A percentile compares a stretch with the other conserved stretches of the same genome.
phyloP scores from a whole-genome alignment of 169 alveolate genomes.

The Ichthyophthirius multifiliis region DNA sequence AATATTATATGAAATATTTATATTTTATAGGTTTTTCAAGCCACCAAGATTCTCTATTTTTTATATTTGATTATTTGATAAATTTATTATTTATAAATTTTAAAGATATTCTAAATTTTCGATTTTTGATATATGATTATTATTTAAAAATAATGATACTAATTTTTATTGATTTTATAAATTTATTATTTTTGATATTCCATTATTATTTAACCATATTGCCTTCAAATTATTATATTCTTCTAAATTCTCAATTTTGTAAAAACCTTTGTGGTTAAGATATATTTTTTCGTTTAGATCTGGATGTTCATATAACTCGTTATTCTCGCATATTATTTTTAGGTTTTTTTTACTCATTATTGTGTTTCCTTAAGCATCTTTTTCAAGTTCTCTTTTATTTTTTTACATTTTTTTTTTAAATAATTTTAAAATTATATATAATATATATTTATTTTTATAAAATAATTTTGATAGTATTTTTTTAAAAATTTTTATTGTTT shows the following conservation, averaged over 20 bases:
- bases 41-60: constrained; percentile 44
- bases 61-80: constrained; percentile 58
- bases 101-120: constrained; percentile 45
- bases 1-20: constrained; percentile 49
- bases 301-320: constrained; percentile 23
- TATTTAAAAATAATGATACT: constrained; percentile 52
- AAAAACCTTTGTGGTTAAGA: constrained; percentile 55
- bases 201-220: constrained; percentile 62
- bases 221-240: constrained; percentile 50
- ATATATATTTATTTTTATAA: too few relatives aligned
- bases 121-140: constrained; percentile 57
- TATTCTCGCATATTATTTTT: constrained; percentile 24
- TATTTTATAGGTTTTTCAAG: constrained; percentile 49
- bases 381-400: constrained; percentile 5
- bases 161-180: constrained; percentile 41
- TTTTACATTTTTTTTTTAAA: too few relatives aligned
- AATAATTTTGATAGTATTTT: too few relatives aligned
- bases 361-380: constrained; percentile 25
- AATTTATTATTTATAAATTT: constrained; percentile 48
- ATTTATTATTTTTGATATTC: constrained; percentile 49
- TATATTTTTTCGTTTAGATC: constrained; percentile 41
- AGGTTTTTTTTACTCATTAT: constrained; percentile 26
- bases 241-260: constrained; percentile 54
- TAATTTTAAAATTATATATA: too few relatives aligned
- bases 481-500: too few relatives aligned